phyloP scores from a whole-genome alignment of 1,284 basidiomycete genomes.

The Marasmius oreades region DNA sequence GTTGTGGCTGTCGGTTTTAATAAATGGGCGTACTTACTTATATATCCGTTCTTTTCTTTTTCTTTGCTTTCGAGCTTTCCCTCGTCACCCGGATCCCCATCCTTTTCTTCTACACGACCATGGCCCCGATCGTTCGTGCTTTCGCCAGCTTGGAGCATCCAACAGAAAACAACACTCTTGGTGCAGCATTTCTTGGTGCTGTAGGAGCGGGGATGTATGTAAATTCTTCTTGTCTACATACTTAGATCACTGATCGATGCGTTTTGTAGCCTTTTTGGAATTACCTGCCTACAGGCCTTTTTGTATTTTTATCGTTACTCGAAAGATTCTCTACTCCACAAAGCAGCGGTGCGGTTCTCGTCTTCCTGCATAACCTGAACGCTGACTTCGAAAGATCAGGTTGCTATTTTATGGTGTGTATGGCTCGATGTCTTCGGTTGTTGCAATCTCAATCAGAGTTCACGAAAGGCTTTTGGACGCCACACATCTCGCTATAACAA shows the following conservation, averaged over 20 bases:
- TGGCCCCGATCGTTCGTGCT: constrained; percentile 7
- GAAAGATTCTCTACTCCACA: constrained; percentile 33
- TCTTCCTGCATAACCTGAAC: background rate
- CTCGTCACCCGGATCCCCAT: background rate
- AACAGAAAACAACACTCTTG: constrained; percentile 28
- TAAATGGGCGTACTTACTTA: background rate
- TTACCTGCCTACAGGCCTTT: constrained; percentile 36
- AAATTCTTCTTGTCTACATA: background rate
- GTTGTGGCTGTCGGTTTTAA: background rate
- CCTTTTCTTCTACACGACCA: background rate
- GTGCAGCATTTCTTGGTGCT: constrained; percentile 26
- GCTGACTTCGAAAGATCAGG: constrained; percentile 20
- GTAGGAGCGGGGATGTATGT: constrained; percentile 24
- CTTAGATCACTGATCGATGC: background rate
- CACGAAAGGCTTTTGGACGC: constrained; percentile 32
- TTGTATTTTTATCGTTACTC: constrained; percentile 38
- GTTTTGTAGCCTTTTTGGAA: constrained; percentile 32
- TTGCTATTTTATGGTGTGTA: constrained; percentile 32
- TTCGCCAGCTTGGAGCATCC: constrained; percentile 8
- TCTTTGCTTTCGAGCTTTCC: background rate
- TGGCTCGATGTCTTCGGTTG: background rate
- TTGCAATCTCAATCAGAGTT: background rate
- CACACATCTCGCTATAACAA: constrained; percentile 32
- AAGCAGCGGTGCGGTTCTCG: constrained; percentile 28
- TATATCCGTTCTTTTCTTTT: background rate